phyloP scores from a whole-genome alignment of 2,329 filamentous ascomycete species.

The Sporothrix schenckii region DNA sequence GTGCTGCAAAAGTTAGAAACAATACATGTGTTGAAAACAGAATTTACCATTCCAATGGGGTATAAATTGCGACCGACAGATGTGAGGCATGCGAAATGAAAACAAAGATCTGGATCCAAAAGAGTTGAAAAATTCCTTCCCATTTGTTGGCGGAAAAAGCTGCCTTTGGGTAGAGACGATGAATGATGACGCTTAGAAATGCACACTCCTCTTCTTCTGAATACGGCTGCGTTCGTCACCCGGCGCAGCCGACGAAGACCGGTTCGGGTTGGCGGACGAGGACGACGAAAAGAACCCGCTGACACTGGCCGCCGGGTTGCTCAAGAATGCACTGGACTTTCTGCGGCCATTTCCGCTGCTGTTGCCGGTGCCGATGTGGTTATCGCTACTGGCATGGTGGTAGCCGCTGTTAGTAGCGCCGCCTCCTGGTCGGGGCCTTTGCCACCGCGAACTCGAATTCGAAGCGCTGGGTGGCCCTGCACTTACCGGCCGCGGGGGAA shows the following conservation, averaged over 20 bases:
- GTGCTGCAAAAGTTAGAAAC: not conserved
- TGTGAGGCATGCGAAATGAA: not conserved
- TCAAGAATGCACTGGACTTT: constrained; percentile 23
- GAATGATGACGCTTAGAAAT: constrained; percentile 37
- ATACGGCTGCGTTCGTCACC: constrained; percentile 39
- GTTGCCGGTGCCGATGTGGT: not conserved
- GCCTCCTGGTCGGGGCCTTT: constrained; percentile 36
- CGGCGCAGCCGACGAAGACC: constrained; percentile 32
- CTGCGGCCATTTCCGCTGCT: not conserved
- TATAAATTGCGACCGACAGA: constrained; percentile 4
- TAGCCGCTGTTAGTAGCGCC: constrained; percentile 31
- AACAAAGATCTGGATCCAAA: not conserved
- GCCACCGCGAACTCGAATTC: constrained; percentile 39
- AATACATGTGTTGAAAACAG: not conserved
- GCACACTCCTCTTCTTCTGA: constrained; percentile 45
- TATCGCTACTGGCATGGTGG: not conserved
- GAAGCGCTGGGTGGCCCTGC: constrained; percentile 46
- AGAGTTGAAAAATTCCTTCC: too few species aligned
- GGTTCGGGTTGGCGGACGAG: constrained; percentile 31
- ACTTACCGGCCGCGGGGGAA: constrained; percentile 54
- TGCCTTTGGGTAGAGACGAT: too few species aligned
- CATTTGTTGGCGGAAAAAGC: too few species aligned
- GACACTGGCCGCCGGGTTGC: constrained; percentile 37
- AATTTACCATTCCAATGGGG: constrained; percentile 3
- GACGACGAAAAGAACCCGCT: constrained; percentile 37